These are phyloP conservation scores for Neophaeococcomyces aloes DNA, from an alignment of 2,329 filamentous ascomycete species.

Conservation along the genomic window DNA sequence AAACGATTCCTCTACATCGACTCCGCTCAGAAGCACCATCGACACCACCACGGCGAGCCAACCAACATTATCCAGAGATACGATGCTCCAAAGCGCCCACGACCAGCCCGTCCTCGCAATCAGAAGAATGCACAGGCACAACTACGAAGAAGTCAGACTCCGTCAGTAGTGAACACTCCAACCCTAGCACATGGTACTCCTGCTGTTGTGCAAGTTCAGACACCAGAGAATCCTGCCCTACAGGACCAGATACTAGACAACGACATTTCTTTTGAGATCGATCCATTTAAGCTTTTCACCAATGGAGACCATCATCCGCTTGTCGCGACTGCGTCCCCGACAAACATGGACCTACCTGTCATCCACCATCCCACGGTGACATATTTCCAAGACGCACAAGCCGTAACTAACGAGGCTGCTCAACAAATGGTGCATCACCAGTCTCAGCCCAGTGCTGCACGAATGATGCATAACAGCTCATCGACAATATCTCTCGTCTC, in stretches of 20 bases:
- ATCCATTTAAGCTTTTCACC: no score
- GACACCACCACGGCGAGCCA: neutral
- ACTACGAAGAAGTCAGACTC: neutral
- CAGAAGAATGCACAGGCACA: neutral
- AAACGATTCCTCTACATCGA: neutral
- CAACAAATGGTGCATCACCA: slow-evolving; percentile 18
- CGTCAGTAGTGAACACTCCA: no score
- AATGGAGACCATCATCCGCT: no score
- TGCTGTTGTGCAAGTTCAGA: neutral
- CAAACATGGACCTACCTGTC: neutral
- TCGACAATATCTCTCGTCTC: no score
- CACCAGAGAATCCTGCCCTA: no score
- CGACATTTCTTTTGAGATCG: slow-evolving; percentile 26
- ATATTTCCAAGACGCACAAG: neutral
- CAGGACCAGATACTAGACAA: no score
- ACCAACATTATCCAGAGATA: neutral
- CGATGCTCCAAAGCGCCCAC: neutral
- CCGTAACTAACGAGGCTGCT: neutral
- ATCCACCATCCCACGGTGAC: neutral
- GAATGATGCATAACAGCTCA: no score
- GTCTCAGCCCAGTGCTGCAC: no score
- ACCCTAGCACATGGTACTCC: no score
- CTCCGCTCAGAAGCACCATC: neutral
- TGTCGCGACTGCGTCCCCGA: neutral
- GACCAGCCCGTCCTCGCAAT: neutral